These are phyloP conservation scores for Prunus mume DNA, from an alignment of 306 rosid genomes.

Conservation along the genomic window DNA sequence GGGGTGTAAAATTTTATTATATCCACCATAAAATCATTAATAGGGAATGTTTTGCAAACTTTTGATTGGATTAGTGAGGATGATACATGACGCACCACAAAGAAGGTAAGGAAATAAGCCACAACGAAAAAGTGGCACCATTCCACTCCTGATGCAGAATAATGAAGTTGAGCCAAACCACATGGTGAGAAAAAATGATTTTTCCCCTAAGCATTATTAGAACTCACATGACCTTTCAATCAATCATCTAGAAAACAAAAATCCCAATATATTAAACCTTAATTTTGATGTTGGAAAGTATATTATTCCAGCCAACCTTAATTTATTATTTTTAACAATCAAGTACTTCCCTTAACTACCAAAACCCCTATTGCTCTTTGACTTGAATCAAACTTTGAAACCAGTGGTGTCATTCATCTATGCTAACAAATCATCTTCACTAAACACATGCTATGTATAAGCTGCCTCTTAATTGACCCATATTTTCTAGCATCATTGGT, in stretches of 20 bases:
- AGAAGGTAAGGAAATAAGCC: background rate
- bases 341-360: too few species aligned
- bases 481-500: too few species aligned
- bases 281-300: background rate
- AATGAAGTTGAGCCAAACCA: background rate
- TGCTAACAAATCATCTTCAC: too few species aligned
- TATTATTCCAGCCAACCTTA: background rate
- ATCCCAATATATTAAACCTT: background rate
- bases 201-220: background rate
- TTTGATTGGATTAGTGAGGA: background rate
- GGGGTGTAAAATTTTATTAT: too few species aligned
- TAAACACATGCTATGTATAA: too few species aligned
- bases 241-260: background rate
- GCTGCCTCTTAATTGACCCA: too few species aligned
- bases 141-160: background rate
- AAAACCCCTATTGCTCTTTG: too few species aligned
- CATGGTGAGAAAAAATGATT: background rate
- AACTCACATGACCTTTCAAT: background rate
- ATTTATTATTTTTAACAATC: background rate
- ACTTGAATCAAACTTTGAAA: too few species aligned
- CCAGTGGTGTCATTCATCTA: too few species aligned
- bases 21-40: too few species aligned
- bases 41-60: background rate
- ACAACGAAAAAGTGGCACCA: background rate
- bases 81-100: background rate